phyloP scores from a whole-genome alignment of 2,329 filamentous ascomycete species.

The Exophiala dermatitidis region DNA sequence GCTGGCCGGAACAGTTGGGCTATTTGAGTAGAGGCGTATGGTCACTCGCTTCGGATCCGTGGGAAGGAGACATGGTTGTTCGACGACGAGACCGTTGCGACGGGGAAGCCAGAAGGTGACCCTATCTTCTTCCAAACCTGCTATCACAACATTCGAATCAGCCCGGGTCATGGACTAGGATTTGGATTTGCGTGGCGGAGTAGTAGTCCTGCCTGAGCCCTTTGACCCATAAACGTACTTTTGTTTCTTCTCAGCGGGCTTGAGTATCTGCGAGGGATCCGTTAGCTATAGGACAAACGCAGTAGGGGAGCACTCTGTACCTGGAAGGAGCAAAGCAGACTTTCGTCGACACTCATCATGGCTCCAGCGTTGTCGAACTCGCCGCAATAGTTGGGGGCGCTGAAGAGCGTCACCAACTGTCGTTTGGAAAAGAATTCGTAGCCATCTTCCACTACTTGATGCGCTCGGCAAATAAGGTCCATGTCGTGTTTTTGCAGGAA shows the following conservation, averaged over 20 bases:
- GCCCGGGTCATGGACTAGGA: constrained; percentile 47
- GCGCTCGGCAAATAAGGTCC: constrained; percentile 97
- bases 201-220: constrained; percentile 62
- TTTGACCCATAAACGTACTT: constrained; percentile 85
- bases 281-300: constrained; percentile 7
- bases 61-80: constrained; percentile 7
- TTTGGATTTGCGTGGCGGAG: constrained; percentile 64
- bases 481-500: constrained; percentile 99
- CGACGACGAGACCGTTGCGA: constrained; percentile 13
- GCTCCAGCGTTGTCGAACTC: constrained; percentile 99
- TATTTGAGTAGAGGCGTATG: constrained; percentile 6
- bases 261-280: constrained; percentile 65
- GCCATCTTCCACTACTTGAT: constrained; percentile 97
- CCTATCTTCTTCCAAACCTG: constrained; percentile 93
- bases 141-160: constrained; percentile 64
- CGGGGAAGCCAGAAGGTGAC: constrained; percentile 20
- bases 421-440: constrained; percentile 99
- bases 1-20: constrained; percentile 9
- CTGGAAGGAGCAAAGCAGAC: constrained; percentile 97
- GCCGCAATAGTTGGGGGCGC: constrained; percentile 96
- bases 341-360: constrained; percentile 99
- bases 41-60: constrained; percentile 9
- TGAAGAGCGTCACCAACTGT: constrained; percentile 94
- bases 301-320: constrained; percentile 40
- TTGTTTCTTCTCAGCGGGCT: constrained; percentile 99